Evolutionary conservation across 345 rosid species (phyloP), one percentile per base, ranked within the genome.

Genomic region (Lepidium aucheri): DNA sequence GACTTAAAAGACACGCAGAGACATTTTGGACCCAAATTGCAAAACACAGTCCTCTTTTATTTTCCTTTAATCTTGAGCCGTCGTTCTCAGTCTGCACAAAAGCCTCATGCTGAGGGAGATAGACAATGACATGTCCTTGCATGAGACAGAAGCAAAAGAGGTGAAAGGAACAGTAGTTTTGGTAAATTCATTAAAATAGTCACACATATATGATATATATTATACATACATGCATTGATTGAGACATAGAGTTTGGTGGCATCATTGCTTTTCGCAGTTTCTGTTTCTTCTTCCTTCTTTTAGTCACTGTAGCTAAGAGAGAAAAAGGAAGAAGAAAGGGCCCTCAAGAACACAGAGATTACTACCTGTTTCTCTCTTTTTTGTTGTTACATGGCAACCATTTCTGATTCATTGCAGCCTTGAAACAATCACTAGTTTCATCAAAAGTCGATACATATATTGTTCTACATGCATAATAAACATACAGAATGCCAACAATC

Each of bases 51-150:
- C 9, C 51, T 20, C 43, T 60, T 68, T 28, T 28, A 26, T 28
- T 69, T 52, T 42, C 52, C 43, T 69, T 69, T 51, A 51, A 34
- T 45, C 51, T 8, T 62, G 69, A 53, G 34, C 35, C 41, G 68
- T 70, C 75, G 33, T 63, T 71, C 57, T 63, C 75, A 2, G 56
- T 70, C 69, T 53, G 69, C 63, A 70, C 68, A 62, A 28, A 53
- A 62, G 68, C 56, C 49, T 62, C 69, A 62, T 53, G 69, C 74
- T 56, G 40, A 28, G 69, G 40, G 60, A 61, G 35, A 43, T 50
- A 26, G 68, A 70, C 15, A 70, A 11, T 45, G 69, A 71, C 75
- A 35, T 28, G 8, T 54, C 64, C 51, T 69, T 60, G 44, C 8
- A 6, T 41, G 36, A 51, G 67, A 41, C 34, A 17, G 49, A 53